Evolutionary conservation across 768 basidiomycete genomes (phyloP).

Genomic region (Termitomyces sp.): DNA sequence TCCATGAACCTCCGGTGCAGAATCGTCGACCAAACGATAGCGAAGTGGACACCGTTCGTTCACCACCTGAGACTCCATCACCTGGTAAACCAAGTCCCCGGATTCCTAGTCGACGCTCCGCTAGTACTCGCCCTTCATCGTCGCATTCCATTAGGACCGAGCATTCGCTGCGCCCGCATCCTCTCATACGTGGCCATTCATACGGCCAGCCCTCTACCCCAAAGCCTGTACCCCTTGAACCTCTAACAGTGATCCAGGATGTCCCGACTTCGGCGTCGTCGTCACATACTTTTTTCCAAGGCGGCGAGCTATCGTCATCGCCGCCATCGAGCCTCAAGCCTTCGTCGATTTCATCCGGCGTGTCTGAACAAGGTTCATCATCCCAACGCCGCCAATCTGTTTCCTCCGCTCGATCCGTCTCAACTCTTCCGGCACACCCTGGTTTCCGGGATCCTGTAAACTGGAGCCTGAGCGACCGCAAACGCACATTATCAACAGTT

Average conservation of each 20-base stretch:
- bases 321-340: slow-evolving; percentile 28
- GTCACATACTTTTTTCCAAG: slow-evolving; percentile 22
- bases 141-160: slow-evolving; percentile 46
- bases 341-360: slow-evolving; percentile 22
- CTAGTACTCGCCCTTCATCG: slow-evolving; percentile 58
- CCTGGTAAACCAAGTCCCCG: slow-evolving; percentile 24
- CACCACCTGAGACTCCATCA: slow-evolving; percentile 13
- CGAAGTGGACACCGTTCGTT: not conserved
- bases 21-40: slow-evolving; percentile 2
- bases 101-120: slow-evolving; percentile 33
- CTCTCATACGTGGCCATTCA: slow-evolving; percentile 72
- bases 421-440: slow-evolving; percentile 48
- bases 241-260: slow-evolving; percentile 58
- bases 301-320: slow-evolving; percentile 25
- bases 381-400: slow-evolving; percentile 38
- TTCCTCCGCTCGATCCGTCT: slow-evolving; percentile 56
- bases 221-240: slow-evolving; percentile 52
- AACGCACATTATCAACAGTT: slow-evolving; percentile 55
- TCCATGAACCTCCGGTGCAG: slow-evolving; percentile 8
- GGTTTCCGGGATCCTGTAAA: slow-evolving; percentile 26
- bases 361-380: slow-evolving; percentile 22
- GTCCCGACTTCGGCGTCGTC: slow-evolving; percentile 39
- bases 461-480: slow-evolving; percentile 34
- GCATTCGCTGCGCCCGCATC: slow-evolving; percentile 61
- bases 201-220: slow-evolving; percentile 47